A percentile compares a stretch with the other conserved stretches of the same genome.
phyloP scores from a whole-genome alignment of 805 yeast genomes.

The Debaryomyces hansenii region DNA sequence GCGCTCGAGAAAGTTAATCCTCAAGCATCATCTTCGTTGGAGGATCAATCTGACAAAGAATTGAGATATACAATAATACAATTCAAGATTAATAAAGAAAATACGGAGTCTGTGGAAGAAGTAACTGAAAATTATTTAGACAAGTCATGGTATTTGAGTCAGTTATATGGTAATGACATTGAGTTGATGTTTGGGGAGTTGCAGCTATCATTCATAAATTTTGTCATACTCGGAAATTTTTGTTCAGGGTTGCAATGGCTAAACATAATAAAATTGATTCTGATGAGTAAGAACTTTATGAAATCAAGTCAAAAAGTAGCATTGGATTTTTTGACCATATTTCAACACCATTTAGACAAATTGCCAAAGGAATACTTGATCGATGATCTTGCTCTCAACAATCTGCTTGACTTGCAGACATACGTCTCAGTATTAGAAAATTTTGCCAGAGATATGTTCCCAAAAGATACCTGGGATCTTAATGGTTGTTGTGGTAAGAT shows the following conservation, averaged over 20 bases:
- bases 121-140: slow-evolving; percentile 57
- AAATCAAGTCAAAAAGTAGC: slow-evolving; percentile 22
- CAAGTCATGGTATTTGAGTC: slow-evolving; percentile 56
- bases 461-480: slow-evolving; percentile 6
- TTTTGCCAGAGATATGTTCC: slow-evolving; percentile 14
- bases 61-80: slow-evolving; percentile 45
- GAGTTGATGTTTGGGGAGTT: slow-evolving; percentile 50
- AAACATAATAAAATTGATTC: slow-evolving; percentile 44
- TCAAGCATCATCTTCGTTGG: slow-evolving; percentile 9
- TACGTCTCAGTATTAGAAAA: slow-evolving; percentile 19
- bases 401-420: slow-evolving; percentile 17
- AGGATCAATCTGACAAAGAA: slow-evolving; percentile 32
- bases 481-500: slow-evolving; percentile 18
- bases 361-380: slow-evolving; percentile 44
- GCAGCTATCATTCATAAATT: slow-evolving; percentile 50
- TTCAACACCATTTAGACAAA: slow-evolving; percentile 37
- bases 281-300: slow-evolving; percentile 28
- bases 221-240: slow-evolving; percentile 58
- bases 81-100: slow-evolving; percentile 33
- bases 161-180: slow-evolving; percentile 31
- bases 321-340: slow-evolving; percentile 24
- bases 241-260: slow-evolving; percentile 69
- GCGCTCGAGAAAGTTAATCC: slow-evolving; percentile 26
- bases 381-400: slow-evolving; percentile 13
- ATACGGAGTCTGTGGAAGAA: slow-evolving; percentile 28